Base-by-base conservation (phyloP, 805 yeast genomes). In the Teunomyces tritomae region DNA sequence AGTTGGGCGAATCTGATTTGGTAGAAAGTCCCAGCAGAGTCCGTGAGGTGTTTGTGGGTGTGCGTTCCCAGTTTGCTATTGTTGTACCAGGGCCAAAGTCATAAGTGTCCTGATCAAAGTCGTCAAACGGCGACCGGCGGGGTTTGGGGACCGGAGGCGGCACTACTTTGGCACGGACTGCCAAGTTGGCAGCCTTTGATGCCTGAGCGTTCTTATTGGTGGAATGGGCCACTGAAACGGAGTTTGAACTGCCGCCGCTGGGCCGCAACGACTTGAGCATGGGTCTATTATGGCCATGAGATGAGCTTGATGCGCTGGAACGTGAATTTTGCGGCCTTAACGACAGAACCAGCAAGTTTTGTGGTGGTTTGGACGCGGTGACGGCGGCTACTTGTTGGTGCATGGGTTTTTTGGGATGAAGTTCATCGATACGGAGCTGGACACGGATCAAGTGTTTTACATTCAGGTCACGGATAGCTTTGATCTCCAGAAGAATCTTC, bases 361-460 rank as follows among this genome's bases (percentile, higher is more conserved):
- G 20, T 6, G 37, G 28, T 33, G 41, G 34, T 9, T 43, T 43
- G 26, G 46, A 5, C 39, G 42, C 11, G 30, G 28, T 9, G 29
- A 35, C 32, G 39, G 39, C 42, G 34, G 42, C n/a, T 8, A 30
- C 32, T 11, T 28, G 41, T 17, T 9, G 32, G 46, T 8, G 16
- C 33, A 27, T 26, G 39, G 40, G 27, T 27, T 55, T 56, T 52
- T 52, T 60, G 43, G 73, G 52, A 41, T 57, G 57, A n/a, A 55
- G 24, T 53, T 73, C 77, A 45, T 73, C 77, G 46, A 72, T 53
- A 43, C 68, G 60, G 43, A 71, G 56, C 53, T 73, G 78, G 28
- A 70, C 66, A 8, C 77, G 56, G 17, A 70, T 64, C 46, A 73
- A 58, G 54, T 73, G 77, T 51, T 65, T 69, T 24, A 71, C 71